phyloP scores from a whole-genome alignment of 768 basidiomycete genomes.

The Pluteus cervinus region DNA sequence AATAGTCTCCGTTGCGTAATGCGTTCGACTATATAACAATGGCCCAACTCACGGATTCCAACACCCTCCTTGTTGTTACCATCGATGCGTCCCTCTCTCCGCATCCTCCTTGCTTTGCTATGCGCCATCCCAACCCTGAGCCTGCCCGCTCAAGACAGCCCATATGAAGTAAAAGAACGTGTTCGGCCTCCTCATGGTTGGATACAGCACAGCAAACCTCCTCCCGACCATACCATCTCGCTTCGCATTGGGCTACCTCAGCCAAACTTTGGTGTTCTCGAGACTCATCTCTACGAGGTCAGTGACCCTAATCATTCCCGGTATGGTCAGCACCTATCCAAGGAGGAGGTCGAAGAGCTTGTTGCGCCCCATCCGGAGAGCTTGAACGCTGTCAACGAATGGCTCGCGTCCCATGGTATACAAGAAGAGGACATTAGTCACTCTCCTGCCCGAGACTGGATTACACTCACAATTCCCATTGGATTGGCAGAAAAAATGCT shows the following conservation, averaged over 20 bases:
- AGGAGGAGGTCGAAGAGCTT: slow-evolving; percentile 58
- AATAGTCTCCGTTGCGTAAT: too few relatives aligned
- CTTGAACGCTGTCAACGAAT: slow-evolving; percentile 48
- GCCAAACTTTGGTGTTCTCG: slow-evolving; percentile 39
- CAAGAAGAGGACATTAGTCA: slow-evolving; percentile 35
- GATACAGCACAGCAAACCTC: slow-evolving; percentile 38
- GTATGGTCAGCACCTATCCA: slow-evolving; percentile 52
- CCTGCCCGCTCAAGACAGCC: slow-evolving; percentile 12
- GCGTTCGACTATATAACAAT: too few relatives aligned
- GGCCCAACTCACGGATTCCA: too few relatives aligned
- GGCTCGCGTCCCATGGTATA: slow-evolving; percentile 55
- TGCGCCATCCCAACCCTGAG: too few relatives aligned
- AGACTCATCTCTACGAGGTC: slow-evolving; percentile 47
- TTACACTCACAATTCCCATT: slow-evolving; percentile 55
- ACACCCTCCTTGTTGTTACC: too few relatives aligned
- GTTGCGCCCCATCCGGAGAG: slow-evolving; percentile 55
- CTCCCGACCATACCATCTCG: slow-evolving; percentile 37
- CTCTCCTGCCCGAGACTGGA: slow-evolving; percentile 64
- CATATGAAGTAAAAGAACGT: slow-evolving; percentile 22
- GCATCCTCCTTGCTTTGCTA: too few relatives aligned
- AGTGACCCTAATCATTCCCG: slow-evolving; percentile 48
- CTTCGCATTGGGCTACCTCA: slow-evolving; percentile 56
- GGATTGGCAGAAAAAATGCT: slow-evolving; percentile 61
- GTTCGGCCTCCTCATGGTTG: slow-evolving; percentile 40
- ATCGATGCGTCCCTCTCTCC: too few relatives aligned